Percentiles rank a stretch among this genome's conserved stretches.
These are phyloP conservation scores for Agrocybe praecox DNA, from an alignment of 768 basidiomycete genomes.

Conservation along the genomic window DNA sequence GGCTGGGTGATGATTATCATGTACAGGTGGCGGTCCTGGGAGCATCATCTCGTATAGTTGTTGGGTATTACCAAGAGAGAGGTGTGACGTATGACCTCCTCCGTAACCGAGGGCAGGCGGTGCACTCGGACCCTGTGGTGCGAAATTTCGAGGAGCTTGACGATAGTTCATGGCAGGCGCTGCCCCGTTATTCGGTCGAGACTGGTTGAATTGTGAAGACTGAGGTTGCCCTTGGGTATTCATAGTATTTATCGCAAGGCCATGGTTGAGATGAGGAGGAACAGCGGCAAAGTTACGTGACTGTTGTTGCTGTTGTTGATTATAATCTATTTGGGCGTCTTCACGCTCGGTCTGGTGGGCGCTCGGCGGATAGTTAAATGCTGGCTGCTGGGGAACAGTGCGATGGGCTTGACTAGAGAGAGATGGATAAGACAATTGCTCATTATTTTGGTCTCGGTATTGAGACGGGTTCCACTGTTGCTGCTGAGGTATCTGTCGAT, in stretches of 20 bases:
- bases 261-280: slow-evolving; percentile 30
- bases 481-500: slow-evolving; percentile 39
- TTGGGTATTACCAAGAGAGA: slow-evolving; percentile 74
- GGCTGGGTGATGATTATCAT: slow-evolving; percentile 63
- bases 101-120: slow-evolving; percentile 57
- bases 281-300: slow-evolving; percentile 57
- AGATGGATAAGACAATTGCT: slow-evolving; percentile 69
- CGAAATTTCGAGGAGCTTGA: slow-evolving; percentile 60
- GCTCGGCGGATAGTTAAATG: slow-evolving; percentile 52
- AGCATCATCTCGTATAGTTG: slow-evolving; percentile 84
- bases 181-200: slow-evolving; percentile 48
- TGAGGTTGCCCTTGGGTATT: slow-evolving; percentile 29
- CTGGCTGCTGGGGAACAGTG: slow-evolving; percentile 47
- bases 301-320: slow-evolving; percentile 30
- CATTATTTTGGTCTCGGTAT: slow-evolving; percentile 47
- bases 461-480: slow-evolving; percentile 53
- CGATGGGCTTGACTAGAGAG: slow-evolving; percentile 58
- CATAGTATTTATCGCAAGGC: slow-evolving; percentile 20
- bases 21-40: slow-evolving; percentile 39
- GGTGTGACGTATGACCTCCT: slow-evolving; percentile 59
- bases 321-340: slow-evolving; percentile 58
- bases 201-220: slow-evolving; percentile 50
- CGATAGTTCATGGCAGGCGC: slow-evolving; percentile 57
- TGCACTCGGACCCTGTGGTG: slow-evolving; percentile 51
- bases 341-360: slow-evolving; percentile 33